phyloP scores from a whole-genome alignment of 768 basidiomycete genomes.

The Jaapia argillacea region DNA sequence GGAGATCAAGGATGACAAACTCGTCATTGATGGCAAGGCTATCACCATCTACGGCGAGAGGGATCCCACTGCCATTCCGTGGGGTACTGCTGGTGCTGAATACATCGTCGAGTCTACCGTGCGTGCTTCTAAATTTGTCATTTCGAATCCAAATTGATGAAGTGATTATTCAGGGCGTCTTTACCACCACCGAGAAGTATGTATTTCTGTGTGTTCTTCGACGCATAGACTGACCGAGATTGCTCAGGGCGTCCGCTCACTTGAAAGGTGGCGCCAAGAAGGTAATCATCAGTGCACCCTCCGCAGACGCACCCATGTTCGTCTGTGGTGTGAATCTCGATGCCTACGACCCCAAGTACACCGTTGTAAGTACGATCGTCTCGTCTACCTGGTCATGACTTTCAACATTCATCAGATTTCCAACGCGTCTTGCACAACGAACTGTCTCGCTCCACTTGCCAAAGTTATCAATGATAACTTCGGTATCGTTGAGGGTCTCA shows the following conservation, averaged over 20 bases:
- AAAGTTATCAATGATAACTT: constrained; percentile 98
- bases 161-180: no score
- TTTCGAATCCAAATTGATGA: no score
- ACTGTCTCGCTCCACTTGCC: constrained; percentile 98
- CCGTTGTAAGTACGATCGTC: constrained; percentile 48
- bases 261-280: constrained; percentile 99
- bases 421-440: constrained; percentile 99
- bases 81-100: constrained; percentile 73
- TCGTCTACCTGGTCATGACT: constrained; percentile 1
- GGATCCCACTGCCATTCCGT: constrained; percentile 79
- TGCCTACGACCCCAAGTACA: constrained; percentile 78
- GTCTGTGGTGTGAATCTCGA: constrained; percentile 95
- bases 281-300: constrained; percentile 98
- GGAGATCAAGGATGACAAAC: constrained; percentile 80
- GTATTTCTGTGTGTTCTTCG: constrained; percentile 4
- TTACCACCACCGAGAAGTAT: constrained; percentile 90
- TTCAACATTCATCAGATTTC: constrained; percentile 59
- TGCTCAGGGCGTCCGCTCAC: constrained; percentile 73
- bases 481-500: constrained; percentile 92
- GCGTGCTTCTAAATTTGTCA: no score
- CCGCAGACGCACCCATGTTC: constrained; percentile 94
- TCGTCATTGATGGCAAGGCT: constrained; percentile 69
- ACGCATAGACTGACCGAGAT: background rate
- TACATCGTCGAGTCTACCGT: constrained; percentile 97
- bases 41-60: constrained; percentile 78